Percentiles rank a stretch among this genome's conserved stretches.
Conservation (phyloP, 441 rosid genomes). For the Mallotus repandus region DNA sequence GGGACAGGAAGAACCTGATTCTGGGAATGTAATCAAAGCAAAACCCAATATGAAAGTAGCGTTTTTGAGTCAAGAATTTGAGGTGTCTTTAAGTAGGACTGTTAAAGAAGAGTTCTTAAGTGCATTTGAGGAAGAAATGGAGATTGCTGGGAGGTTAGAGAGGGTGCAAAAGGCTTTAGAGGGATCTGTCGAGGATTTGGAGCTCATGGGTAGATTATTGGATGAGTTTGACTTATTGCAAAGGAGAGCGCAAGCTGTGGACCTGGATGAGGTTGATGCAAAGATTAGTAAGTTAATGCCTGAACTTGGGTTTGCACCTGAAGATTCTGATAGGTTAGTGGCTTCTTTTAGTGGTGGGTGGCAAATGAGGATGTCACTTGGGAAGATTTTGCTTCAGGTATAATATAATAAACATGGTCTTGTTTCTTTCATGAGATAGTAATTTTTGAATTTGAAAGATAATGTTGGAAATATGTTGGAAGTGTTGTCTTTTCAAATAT, state of each 20-base stretch:
- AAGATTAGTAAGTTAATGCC: constrained; percentile 92
- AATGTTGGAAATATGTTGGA: background rate
- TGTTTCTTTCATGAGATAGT: background rate
- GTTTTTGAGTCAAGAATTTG: constrained; percentile 85
- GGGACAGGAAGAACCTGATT: constrained; percentile 80
- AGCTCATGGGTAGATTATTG: constrained; percentile 87
- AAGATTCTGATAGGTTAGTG: constrained; percentile 88
- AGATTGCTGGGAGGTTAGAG: constrained; percentile 60
- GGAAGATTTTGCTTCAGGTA: constrained; percentile 96
- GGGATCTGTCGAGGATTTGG: constrained; percentile 72
- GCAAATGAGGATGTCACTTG: constrained; percentile 99
- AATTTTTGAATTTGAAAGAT: background rate
- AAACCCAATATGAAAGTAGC: constrained; percentile 68
- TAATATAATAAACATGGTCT: background rate
- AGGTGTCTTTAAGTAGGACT: constrained; percentile 83
- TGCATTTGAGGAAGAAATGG: constrained; percentile 91
- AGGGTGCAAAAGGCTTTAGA: constrained; percentile 87
- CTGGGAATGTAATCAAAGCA: constrained; percentile 80
- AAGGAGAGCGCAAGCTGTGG: constrained; percentile 74
- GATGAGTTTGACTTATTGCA: constrained; percentile 93
- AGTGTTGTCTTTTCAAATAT: background rate
- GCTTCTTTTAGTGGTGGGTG: constrained; percentile 95
- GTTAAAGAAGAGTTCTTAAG: constrained; percentile 90
- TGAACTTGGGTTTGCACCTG: constrained; percentile 68
- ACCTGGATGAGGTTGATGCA: constrained; percentile 69